Evolutionary conservation across 257 asterid species (phyloP), one percentile per base, ranked within the genome.

Genomic region (Plantago ovata): DNA sequence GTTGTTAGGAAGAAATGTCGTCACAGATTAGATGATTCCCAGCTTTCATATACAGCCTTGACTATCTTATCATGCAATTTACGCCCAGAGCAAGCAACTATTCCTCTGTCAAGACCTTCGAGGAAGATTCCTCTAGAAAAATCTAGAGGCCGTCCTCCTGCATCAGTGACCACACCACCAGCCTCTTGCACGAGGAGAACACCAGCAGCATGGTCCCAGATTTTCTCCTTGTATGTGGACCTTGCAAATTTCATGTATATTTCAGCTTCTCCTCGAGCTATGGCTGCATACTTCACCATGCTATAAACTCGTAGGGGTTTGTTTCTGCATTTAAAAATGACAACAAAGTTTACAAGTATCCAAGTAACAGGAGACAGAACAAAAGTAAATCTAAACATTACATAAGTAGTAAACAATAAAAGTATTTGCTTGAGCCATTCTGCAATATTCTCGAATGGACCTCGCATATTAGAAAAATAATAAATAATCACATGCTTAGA

Each of bases 151-250:
- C 66, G 66, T 14, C 95, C 97, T 51, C 95, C 87, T 0, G 95
- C 97, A 64, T 89, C 95, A 1, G 87, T 89, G 43, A 89, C 95
- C 58, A 84, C 79, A 2, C 97, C 97, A 47, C 97, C 95, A 1
- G 95, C 95, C 68, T 81, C 95, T 69, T 86, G 71, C 42, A 84
- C 72, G 53, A 89, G 78, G 3, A 89, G 84, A 12, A 84, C 89
- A 21, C 97, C 95, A 11, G 97, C 97, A 10, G 95, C 95, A 56
- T 89, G 97, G 60, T 89, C 97, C 97, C 92, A 89, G 70, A 86
- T 85, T 72, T 89, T 89, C 80, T 89, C 97, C 81, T 81, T 84
- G 69, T 84, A 83, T 22, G 89, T 94, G 11, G 87, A 75, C 65
- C 94, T 64, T 0, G 91, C 89, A 28, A 86, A 89, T 56, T 83